A percentile compares a stretch with the other conserved stretches of the same genome.
These are phyloP conservation scores for Globisporangium megalacanthum DNA, from an alignment of 352 stramenopile species.

Conservation along the genomic window DNA sequence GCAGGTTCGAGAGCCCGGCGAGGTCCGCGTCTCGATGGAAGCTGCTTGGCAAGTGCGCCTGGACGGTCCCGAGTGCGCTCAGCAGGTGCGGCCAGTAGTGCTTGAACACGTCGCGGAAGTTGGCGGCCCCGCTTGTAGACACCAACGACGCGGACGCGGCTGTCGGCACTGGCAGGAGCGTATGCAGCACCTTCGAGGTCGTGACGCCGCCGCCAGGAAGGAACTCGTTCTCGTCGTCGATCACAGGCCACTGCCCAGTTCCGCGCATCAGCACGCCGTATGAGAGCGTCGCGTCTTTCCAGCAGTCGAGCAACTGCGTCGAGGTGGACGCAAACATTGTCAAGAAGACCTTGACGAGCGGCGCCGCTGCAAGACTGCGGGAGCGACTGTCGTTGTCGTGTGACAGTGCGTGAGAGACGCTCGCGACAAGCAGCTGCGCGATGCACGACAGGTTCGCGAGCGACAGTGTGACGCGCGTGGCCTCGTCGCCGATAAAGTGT, in stretches of 20 bases:
- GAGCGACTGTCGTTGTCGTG: slow-evolving; percentile 2
- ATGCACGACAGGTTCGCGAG: slow-evolving; percentile 63
- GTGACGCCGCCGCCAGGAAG: slow-evolving; percentile 5
- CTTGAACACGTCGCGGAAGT: slow-evolving; percentile 34
- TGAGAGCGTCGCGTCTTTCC: slow-evolving; percentile 38
- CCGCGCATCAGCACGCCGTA: slow-evolving; percentile 47
- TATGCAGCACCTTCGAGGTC: slow-evolving; percentile 18
- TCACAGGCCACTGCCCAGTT: slow-evolving; percentile 25
- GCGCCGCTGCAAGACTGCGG: slow-evolving; percentile 20
- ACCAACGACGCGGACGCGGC: slow-evolving; percentile 1
- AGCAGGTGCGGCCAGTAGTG: slow-evolving; percentile 55
- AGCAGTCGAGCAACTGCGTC: slow-evolving; percentile 45
- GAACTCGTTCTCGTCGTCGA: slow-evolving; percentile 7
- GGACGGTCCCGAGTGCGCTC: slow-evolving; percentile 30
- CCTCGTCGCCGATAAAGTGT: slow-evolving; percentile 57
- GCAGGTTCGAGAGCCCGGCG: slow-evolving; percentile 13
- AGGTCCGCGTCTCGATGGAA: slow-evolving; percentile 2
- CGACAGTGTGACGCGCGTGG: slow-evolving; percentile 40
- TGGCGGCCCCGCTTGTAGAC: slow-evolving; percentile 15
- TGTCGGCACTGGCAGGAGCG: slow-evolving; percentile 20
- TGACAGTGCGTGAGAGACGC: slow-evolving; percentile 27
- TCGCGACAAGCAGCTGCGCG: slow-evolving; percentile 45
- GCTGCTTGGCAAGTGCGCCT: slow-evolving; percentile 21
- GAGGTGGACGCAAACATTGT: slow-evolving; percentile 33
- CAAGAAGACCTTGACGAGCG: slow-evolving; percentile 53